Conservation (phyloP, 2,329 filamentous ascomycete genomes). For the Helotiales sp. region DNA sequence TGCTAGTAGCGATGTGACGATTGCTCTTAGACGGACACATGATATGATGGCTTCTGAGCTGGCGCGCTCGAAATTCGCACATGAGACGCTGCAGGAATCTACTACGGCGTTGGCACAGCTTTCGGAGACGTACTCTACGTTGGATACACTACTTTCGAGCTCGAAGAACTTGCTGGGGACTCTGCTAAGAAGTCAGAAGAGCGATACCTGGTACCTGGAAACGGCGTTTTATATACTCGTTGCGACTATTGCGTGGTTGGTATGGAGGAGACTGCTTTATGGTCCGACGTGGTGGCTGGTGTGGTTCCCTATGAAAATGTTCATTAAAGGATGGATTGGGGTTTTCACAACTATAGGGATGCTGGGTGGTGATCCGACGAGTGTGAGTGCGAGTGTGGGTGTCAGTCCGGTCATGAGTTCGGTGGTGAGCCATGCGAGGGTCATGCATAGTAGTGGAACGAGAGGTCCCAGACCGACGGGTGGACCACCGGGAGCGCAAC, state of each 20-base stretch:
- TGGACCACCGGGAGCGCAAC: conserved; percentile 46
- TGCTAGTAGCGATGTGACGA: conserved; percentile 82
- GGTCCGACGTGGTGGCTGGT: conserved; percentile 90
- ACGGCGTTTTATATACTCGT: conserved; percentile 84
- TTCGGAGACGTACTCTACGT: conserved; percentile 77
- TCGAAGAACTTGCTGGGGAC: conserved; percentile 78
- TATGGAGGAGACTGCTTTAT: conserved; percentile 85
- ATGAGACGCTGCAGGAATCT: conserved; percentile 84
- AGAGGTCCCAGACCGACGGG: conserved; percentile 25
- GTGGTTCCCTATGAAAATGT: conserved; percentile 76
- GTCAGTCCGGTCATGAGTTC: conserved; percentile 32
- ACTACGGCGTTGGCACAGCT: conserved; percentile 82
- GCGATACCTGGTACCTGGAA: conserved; percentile 96
- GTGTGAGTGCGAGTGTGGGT: conserved; percentile 12
- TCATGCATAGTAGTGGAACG: conserved; percentile 33
- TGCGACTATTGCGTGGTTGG: conserved; percentile 79
- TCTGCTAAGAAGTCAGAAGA: conserved; percentile 86
- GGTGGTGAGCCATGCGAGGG: conserved; percentile 18
- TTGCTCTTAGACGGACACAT: conserved; percentile 83
- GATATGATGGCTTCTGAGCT: conserved; percentile 85
- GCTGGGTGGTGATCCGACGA: conserved; percentile 30
- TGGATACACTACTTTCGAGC: conserved; percentile 77
- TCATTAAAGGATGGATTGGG: conserved; percentile 63
- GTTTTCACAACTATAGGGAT: conserved; percentile 58
- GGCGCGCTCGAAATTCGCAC: conserved; percentile 83